Base-by-base conservation (phyloP, 352 stramenopile species). In the Phytophthora hibernalis region DNA sequence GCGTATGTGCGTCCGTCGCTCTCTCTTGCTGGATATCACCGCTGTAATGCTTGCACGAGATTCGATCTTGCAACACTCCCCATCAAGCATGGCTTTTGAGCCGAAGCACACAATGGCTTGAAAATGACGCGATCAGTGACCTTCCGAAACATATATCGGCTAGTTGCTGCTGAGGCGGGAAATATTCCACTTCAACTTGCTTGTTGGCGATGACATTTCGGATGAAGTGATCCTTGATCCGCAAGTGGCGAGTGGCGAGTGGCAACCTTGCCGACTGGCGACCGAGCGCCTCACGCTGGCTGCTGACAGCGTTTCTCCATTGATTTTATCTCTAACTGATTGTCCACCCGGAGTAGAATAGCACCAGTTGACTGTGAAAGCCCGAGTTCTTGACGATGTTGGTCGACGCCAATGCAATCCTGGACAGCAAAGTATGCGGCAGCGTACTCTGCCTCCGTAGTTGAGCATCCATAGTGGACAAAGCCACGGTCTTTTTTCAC, bases 391-490 rank as follows among this genome's bases (percentile, higher is more conserved):
- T 30, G 28, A 26, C 59, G 47, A 1, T 64, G 38, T 60, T 64
- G 61, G 10, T 10, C 24, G 16, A 59, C 47, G 2, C 16, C 44
- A 45, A 63, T 63, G 20, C 33, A 69, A 20, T 62, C 61, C 54
- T 69, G 45, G 4, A 70, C 48, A 22, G 47, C 53, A 11, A 47
- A 22, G 22, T 13, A 59, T 4, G 54, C 48, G 21, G 61, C 61
- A 59, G 59, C 37, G 15, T 69, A 59, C 11, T 54, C 53, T n/a
- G n/a, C n/a, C n/a, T n/a, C n/a, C n/a, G n/a, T n/a, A n/a, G n/a
- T n/a, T n/a, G n/a, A 18, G 53, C 61, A 26, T 63, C 47, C 53
- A 58, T 64, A 18, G 45, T 63, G 42, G 53, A 68, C 2, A 68
- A 26, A 0, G 47, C 47, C 13, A 64, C 52, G 7, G 53, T 59